Evolutionary conservation across 2,329 filamentous ascomycete species (phyloP).

Genomic region (Ilyonectria robusta): DNA sequence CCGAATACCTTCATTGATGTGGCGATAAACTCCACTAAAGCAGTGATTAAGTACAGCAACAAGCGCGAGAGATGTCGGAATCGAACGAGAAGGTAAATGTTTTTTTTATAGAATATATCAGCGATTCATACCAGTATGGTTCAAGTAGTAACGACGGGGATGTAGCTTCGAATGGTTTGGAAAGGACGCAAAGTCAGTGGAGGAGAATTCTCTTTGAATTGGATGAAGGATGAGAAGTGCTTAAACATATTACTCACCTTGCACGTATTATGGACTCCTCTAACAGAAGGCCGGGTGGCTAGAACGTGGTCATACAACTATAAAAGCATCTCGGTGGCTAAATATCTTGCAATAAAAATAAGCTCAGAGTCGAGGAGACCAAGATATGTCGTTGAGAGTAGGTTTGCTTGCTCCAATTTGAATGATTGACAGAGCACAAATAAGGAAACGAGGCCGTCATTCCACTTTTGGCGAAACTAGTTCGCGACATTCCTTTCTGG

Average conservation of each 20-base stretch:
- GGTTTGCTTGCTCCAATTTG: background rate
- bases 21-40: too few relatives aligned
- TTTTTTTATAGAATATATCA: too few relatives aligned
- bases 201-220: constrained; percentile 55
- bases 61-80: too few relatives aligned
- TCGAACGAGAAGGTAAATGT: too few relatives aligned
- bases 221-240: constrained; percentile 67
- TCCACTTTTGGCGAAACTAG: background rate
- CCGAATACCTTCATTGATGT: too few relatives aligned
- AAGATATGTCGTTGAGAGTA: too few relatives aligned
- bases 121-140: background rate
- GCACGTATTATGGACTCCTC: constrained; percentile 69
- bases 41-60: too few relatives aligned
- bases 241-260: constrained; percentile 72
- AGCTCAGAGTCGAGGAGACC: background rate
- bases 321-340: background rate
- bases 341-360: background rate
- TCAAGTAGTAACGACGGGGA: background rate
- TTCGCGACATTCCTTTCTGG: background rate
- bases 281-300: constrained; percentile 59
- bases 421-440: background rate
- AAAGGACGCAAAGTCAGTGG: constrained; percentile 33
- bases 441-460: background rate
- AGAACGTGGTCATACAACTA: constrained; percentile 20
- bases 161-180: background rate